These are phyloP conservation scores for Trichoderma erinaceum DNA, from an alignment of 495 filamentous ascomycete genomes.

Conservation along the genomic window DNA sequence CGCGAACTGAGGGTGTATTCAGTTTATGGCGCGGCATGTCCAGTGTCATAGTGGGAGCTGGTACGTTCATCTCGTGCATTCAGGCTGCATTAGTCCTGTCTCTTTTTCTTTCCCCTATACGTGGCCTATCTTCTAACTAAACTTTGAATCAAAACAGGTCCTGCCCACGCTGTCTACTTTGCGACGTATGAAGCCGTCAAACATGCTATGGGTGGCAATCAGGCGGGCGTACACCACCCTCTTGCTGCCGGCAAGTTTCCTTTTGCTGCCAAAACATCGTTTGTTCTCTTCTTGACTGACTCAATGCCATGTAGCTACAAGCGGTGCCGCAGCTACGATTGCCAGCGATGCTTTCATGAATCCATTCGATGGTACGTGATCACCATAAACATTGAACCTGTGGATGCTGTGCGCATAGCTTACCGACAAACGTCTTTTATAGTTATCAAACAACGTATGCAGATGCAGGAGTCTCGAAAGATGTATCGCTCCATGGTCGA, in stretches of 20 bases:
- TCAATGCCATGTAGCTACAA: constrained; percentile 56
- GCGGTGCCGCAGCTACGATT: constrained; percentile 91
- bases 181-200: constrained; percentile 97
- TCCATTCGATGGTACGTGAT: constrained; percentile 86
- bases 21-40: constrained; percentile 95
- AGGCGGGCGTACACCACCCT: constrained; percentile 82
- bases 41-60: constrained; percentile 91
- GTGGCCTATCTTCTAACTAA: constrained; percentile 18
- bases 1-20: constrained; percentile 77
- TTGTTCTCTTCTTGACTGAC: constrained; percentile 4
- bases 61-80: constrained; percentile 24
- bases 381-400: background rate
- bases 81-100: background rate
- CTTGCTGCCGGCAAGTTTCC: constrained; percentile 72
- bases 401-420: background rate
- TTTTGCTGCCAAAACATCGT: background rate
- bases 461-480: constrained; percentile 84
- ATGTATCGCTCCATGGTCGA: constrained; percentile 75
- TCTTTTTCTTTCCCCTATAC: constrained; percentile 8
- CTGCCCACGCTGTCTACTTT: constrained; percentile 97
- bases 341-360: constrained; percentile 99
- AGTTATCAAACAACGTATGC: constrained; percentile 99
- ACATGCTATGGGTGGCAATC: constrained; percentile 89
- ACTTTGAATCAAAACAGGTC: constrained; percentile 51
- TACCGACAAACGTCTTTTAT: constrained; percentile 21